Percentiles rank a stretch among this genome's conserved stretches.
Conservation (phyloP, 768 basidiomycete species). For the Hydnum rufescens region DNA sequence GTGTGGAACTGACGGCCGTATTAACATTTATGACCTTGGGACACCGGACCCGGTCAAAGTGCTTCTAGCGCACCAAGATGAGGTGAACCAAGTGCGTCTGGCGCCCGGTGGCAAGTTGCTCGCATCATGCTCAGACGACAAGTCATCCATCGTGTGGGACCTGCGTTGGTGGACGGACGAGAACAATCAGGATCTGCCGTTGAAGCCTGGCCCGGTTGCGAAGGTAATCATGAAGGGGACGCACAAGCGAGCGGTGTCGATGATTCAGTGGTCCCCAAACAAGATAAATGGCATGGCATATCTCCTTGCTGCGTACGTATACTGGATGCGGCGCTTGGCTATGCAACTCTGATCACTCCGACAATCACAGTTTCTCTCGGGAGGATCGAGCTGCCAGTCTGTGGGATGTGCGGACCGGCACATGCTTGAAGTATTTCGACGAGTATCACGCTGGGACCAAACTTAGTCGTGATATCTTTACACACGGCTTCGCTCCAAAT, state of each 20-base stretch:
- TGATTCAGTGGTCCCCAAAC: neutral
- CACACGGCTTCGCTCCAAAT: neutral
- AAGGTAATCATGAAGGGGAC: neutral
- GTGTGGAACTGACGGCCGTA: constrained; percentile 46
- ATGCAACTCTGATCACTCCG: neutral
- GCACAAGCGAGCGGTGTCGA: neutral
- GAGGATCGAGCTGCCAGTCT: neutral
- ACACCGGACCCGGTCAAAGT: constrained; percentile 35
- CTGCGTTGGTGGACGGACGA: constrained; percentile 22
- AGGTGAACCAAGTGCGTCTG: constrained; percentile 60
- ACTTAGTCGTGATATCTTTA: neutral
- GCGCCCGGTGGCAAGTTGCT: constrained; percentile 45
- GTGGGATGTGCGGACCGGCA: neutral
- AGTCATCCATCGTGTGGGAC: constrained; percentile 59
- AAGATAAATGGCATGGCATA: neutral
- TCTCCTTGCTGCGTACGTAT: neutral
- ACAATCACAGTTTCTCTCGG: neutral
- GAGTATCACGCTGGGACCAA: neutral
- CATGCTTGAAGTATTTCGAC: neutral
- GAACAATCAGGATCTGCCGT: neutral
- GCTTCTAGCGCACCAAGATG: constrained; percentile 51
- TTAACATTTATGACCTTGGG: constrained; percentile 41
- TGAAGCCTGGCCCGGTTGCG: neutral
- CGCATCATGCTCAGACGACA: constrained; percentile 69
- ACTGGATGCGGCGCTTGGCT: neutral